Conservation (phyloP, 805 yeast species). For the Cyberlindnera meyerae region DNA sequence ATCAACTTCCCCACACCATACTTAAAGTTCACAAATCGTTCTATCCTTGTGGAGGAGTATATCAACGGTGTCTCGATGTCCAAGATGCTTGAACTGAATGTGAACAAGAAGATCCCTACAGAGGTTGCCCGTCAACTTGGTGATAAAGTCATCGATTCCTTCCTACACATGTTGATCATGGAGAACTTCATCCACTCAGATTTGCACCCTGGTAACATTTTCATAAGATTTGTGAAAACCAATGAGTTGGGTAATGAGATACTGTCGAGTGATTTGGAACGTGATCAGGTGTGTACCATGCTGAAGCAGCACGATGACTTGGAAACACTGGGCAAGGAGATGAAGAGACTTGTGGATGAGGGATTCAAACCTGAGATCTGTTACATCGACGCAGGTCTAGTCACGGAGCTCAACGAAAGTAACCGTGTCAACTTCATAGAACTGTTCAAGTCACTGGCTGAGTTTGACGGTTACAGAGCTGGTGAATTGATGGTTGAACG, state of each 20-base stretch:
- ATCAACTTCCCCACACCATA: constrained; percentile 80
- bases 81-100: constrained; percentile 44
- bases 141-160: constrained; percentile 84
- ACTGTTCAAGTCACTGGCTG: constrained; percentile 80
- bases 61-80: constrained; percentile 82
- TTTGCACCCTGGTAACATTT: constrained; percentile 93
- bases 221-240: constrained; percentile 61
- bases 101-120: constrained; percentile 34
- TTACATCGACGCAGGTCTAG: constrained; percentile 88
- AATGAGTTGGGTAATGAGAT: constrained; percentile 29
- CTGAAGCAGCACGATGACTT: constrained; percentile 20
- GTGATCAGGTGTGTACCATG: constrained; percentile 21
- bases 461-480: constrained; percentile 89
- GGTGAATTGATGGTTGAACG: constrained; percentile 96
- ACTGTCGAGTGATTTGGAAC: constrained; percentile 18
- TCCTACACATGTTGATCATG: constrained; percentile 84
- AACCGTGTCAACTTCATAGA: constrained; percentile 87
- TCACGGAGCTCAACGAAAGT: constrained; percentile 75
- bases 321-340: constrained; percentile 41
- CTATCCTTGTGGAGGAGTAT: constrained; percentile 80
- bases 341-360: constrained; percentile 42
- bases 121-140: constrained; percentile 63
- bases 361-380: constrained; percentile 83
- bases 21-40: constrained; percentile 56
- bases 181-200: constrained; percentile 97